phyloP scores from a whole-genome alignment of 305 asterid genomes.

The Caryopteris hybrid region DNA sequence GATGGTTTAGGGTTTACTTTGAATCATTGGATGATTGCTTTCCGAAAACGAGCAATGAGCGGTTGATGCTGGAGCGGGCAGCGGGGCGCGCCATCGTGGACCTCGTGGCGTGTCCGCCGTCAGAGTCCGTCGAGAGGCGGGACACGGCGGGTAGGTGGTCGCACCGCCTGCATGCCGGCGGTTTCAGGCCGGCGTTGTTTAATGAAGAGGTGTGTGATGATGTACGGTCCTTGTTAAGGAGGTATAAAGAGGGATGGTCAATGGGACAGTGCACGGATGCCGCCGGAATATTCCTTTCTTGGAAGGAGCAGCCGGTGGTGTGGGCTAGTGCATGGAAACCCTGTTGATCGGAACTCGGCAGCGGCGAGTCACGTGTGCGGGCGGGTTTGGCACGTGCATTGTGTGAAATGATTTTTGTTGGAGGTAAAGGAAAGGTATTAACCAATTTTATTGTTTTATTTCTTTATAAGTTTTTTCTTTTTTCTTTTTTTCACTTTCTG shows the following conservation, averaged over 20 bases:
- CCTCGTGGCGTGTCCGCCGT: slow-evolving; percentile 67
- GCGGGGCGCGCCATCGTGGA: slow-evolving; percentile 90
- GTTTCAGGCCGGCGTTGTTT: slow-evolving; percentile 41
- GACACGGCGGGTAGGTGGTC: slow-evolving; percentile 87
- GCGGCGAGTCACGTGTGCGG: slow-evolving; percentile 29
- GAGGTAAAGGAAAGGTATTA: slow-evolving; percentile 28
- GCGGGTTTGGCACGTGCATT: slow-evolving; percentile 29
- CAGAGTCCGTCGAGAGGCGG: slow-evolving; percentile 72
- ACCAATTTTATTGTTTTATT: neutral
- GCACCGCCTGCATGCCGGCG: slow-evolving; percentile 58
- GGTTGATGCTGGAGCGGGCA: slow-evolving; percentile 84
- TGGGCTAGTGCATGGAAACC: slow-evolving; percentile 99
- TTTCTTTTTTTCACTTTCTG: too few relatives aligned
- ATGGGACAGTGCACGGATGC: slow-evolving; percentile 63
- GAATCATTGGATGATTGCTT: slow-evolving; percentile 88
- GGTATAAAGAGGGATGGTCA: slow-evolving; percentile 97
- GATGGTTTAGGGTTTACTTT: slow-evolving; percentile 96
- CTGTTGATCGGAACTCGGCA: slow-evolving; percentile 27
- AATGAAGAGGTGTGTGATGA: slow-evolving; percentile 94
- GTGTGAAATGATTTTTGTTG: slow-evolving; percentile 11
- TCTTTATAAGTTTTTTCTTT: neutral
- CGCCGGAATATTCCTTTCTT: slow-evolving; percentile 90
- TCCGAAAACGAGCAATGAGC: slow-evolving; percentile 65
- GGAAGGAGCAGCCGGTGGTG: slow-evolving; percentile 98
- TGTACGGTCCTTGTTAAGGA: slow-evolving; percentile 76